phyloP scores from a whole-genome alignment of 177 flowering plant genomes.

The Tripterygium wilfordii region DNA sequence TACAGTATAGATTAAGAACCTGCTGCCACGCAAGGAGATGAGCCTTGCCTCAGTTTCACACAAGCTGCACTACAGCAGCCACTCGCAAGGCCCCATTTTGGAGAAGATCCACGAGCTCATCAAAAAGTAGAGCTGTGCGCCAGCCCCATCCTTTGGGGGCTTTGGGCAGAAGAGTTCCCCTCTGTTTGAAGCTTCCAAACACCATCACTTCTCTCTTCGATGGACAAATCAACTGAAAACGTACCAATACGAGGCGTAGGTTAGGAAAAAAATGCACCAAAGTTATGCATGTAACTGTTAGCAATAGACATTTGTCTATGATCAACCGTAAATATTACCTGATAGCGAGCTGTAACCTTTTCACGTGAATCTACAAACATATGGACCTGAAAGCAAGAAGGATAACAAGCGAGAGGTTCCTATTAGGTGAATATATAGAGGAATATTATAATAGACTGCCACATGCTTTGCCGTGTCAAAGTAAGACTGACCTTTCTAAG shows the following conservation, averaged over 20 bases:
- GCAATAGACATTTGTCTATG: too few relatives aligned
- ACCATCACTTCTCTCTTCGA: slow-evolving; percentile 95
- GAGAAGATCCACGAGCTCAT: slow-evolving; percentile 81
- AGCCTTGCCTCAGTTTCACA: too few relatives aligned
- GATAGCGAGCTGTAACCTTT: slow-evolving; percentile 95
- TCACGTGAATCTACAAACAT: slow-evolving; percentile 87
- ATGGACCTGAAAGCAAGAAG: slow-evolving; percentile 52
- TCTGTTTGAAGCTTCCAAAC: slow-evolving; percentile 83
- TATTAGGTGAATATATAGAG: too few relatives aligned
- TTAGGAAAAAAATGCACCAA: too few relatives aligned
- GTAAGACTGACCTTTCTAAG: slow-evolving; percentile 60
- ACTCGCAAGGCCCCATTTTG: slow-evolving; percentile 85
- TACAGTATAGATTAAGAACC: too few relatives aligned
- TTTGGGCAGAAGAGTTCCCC: slow-evolving; percentile 90
- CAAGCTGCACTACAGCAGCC: slow-evolving; percentile 86
- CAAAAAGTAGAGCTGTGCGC: slow-evolving; percentile 90
- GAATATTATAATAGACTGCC: too few relatives aligned
- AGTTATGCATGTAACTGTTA: neutral
- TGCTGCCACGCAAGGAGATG: too few relatives aligned
- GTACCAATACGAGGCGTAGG: too few relatives aligned
- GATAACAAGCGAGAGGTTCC: too few relatives aligned
- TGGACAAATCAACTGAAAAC: slow-evolving; percentile 81
- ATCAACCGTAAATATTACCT: slow-evolving; percentile 54
- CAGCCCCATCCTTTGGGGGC: slow-evolving; percentile 99
- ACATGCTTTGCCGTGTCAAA: too few relatives aligned